Conservation (phyloP, 2,329 filamentous ascomycete genomes). For the Pestalotiopsis sp. region DNA sequence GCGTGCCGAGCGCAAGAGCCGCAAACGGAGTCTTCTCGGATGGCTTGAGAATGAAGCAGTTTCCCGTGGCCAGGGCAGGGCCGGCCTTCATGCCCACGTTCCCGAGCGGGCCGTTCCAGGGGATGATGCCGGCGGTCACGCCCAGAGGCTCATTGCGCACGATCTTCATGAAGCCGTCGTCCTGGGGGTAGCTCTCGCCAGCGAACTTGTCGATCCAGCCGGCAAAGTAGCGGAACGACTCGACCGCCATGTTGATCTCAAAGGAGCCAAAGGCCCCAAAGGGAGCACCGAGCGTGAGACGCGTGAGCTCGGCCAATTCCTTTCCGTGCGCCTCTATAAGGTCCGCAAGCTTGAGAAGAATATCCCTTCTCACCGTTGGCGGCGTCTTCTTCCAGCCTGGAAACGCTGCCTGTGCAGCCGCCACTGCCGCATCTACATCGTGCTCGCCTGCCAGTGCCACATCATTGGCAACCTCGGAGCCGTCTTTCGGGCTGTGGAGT, state of each 20-base stretch:
- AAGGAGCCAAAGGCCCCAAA: slow-evolving; percentile 5
- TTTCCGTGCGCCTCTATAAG: slow-evolving; percentile 17
- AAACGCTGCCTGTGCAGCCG: slow-evolving; percentile 50
- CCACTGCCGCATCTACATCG: slow-evolving; percentile 51
- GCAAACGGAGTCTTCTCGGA: slow-evolving; percentile 40
- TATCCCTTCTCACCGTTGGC: not conserved
- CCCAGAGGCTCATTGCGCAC: slow-evolving; percentile 4
- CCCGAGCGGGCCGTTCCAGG: slow-evolving; percentile 43
- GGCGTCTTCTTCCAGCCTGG: slow-evolving; percentile 23
- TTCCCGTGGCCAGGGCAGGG: slow-evolving; percentile 39
- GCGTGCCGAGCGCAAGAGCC: slow-evolving; percentile 28
- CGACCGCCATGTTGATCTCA: slow-evolving; percentile 24
- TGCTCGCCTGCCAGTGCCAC: slow-evolving; percentile 46
- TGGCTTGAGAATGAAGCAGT: slow-evolving; percentile 41
- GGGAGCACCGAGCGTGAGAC: slow-evolving; percentile 44
- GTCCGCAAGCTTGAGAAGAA: slow-evolving; percentile 4
- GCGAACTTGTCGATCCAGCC: slow-evolving; percentile 37
- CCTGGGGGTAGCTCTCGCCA: slow-evolving; percentile 37
- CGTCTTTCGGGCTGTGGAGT: slow-evolving; percentile 52
- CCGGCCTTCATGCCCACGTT: slow-evolving; percentile 40
- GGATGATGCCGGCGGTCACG: slow-evolving; percentile 30
- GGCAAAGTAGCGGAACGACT: slow-evolving; percentile 16
- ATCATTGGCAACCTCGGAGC: slow-evolving; percentile 50
- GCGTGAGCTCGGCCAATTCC: slow-evolving; percentile 39
- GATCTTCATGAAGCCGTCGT: slow-evolving; percentile 27